Evolutionary conservation across 208 protist species (phyloP), one percentile per base, ranked within the genome.

Genomic region (Trypanosoma brucei): DNA sequence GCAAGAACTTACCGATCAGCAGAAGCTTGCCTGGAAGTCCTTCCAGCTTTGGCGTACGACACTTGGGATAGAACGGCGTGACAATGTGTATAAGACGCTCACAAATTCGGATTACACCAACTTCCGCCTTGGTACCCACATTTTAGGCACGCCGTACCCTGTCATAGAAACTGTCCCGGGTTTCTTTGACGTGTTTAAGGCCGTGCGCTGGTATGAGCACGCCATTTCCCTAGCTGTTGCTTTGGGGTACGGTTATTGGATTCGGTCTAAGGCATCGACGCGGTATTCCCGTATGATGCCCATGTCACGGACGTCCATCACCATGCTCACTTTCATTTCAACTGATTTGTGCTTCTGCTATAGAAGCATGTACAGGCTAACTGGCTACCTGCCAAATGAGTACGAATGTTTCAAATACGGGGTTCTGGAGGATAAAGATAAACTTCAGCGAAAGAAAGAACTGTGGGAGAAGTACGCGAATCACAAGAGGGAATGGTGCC

Each of bases 401-500:
- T 80, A 88, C 68, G 89, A 93, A 68, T 95, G 89, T 55, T 73
- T 77, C 7, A 92, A 92, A 68, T 95, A 91, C 53, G 89, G 89
- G 31, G 89, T 95, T 45, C 55, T 91, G 67, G 86, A 95, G 63
- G 72, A 80, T 59, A 79, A 82, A 66, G 72, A 87, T 67, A 79
- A 84, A 2, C 69, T 93, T 52, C 80, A 91, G 62, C 59, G 73
- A 45, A 95, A 93, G 69, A 87, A 80, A 54, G 58, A 72, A 46
- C 55, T 92, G 65, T 95, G 89, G 89, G 74, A 78, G 48, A 91
- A 91, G 69, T 95, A 93, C 69, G 76, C 80, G 14, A 83, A 79
- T 31, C 93, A 93, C 78, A 95, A 95, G 78, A 81, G 81, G 65
- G 84, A 95, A 72, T 95, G 89, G 89, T 92, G 83, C 62, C 81